Evolutionary conservation across 1,139 yeast genomes (phyloP).

Genomic region (Blastobotrys proliferans): DNA sequence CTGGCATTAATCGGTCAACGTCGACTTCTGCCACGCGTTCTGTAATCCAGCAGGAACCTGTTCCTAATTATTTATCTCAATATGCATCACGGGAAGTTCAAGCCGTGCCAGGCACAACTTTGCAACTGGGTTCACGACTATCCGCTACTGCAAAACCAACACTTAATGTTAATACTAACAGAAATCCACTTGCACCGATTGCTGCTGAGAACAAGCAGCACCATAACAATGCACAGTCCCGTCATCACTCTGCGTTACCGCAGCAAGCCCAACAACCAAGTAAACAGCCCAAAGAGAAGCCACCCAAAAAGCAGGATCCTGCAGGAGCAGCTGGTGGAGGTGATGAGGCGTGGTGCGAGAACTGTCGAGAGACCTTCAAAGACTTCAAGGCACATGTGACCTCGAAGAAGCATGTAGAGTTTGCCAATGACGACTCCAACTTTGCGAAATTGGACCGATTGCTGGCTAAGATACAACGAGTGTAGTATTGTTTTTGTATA

Average conservation of each 20-base stretch:
- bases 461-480: slow-evolving; percentile 15
- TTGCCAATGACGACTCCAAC: slow-evolving; percentile 69
- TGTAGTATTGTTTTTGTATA: too few species aligned
- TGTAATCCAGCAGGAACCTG: slow-evolving; percentile 36
- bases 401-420: slow-evolving; percentile 69
- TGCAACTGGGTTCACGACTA: neutral
- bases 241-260: neutral
- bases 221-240: neutral
- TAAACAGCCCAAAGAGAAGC: slow-evolving; percentile 25
- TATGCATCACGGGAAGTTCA: slow-evolving; percentile 60
- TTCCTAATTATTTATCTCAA: slow-evolving; percentile 30
- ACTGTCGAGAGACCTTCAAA: slow-evolving; percentile 83
- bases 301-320: slow-evolving; percentile 12
- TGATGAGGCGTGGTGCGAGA: slow-evolving; percentile 56
- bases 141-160: slow-evolving; percentile 1
- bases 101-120: slow-evolving; percentile 7
- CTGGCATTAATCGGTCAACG: slow-evolving; percentile 71
- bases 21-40: slow-evolving; percentile 39
- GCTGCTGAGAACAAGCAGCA: neutral
- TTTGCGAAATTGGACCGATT: slow-evolving; percentile 68
- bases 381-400: slow-evolving; percentile 72
- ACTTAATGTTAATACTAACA: neutral
- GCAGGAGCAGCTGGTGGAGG: slow-evolving; percentile 20
- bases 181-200: neutral
- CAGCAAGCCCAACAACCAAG: slow-evolving; percentile 7